A percentile compares a stretch with the other conserved stretches of the same genome.
phyloP scores from a whole-genome alignment of 2,329 filamentous ascomycete species.

The Ophiostoma sp. region DNA sequence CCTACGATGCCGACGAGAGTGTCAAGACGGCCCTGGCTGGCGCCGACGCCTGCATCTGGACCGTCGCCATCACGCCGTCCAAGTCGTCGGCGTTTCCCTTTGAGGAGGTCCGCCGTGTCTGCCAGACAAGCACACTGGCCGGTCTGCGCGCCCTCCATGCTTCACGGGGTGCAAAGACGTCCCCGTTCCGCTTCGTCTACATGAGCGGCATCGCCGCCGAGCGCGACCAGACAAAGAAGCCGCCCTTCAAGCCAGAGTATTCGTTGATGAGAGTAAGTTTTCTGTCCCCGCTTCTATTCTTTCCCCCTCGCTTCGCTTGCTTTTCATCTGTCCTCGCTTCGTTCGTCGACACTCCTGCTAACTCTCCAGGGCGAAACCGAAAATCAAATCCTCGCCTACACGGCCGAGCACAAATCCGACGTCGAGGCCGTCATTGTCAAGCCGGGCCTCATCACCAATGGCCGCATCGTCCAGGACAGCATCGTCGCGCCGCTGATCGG shows the following conservation, averaged over 20 bases:
- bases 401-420: constrained; percentile 40
- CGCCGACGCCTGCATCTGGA: constrained; percentile 48
- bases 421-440: constrained; percentile 45
- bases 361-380: constrained; percentile 49
- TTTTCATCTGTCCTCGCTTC: not conserved
- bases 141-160: constrained; percentile 31
- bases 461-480: constrained; percentile 32
- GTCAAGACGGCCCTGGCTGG: constrained; percentile 43
- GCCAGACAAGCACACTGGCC: constrained; percentile 41
- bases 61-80: constrained; percentile 45
- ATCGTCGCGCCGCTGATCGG: constrained; percentile 31
- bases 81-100: constrained; percentile 37
- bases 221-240: constrained; percentile 48
- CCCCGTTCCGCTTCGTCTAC: constrained; percentile 50
- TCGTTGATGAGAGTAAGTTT: constrained; percentile 48
- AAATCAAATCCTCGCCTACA: constrained; percentile 44
- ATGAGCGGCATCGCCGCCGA: constrained; percentile 48
- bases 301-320: not conserved
- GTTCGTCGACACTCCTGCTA: not conserved
- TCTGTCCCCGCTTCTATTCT: not conserved
- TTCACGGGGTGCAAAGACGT: constrained; percentile 22
- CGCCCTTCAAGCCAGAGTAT: constrained; percentile 44
- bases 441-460: constrained; percentile 44
- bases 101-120: constrained; percentile 44
- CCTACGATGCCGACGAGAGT: constrained; percentile 40